These are phyloP conservation scores for Tilletia indica DNA, from an alignment of 1,284 basidiomycete genomes.

Conservation along the genomic window DNA sequence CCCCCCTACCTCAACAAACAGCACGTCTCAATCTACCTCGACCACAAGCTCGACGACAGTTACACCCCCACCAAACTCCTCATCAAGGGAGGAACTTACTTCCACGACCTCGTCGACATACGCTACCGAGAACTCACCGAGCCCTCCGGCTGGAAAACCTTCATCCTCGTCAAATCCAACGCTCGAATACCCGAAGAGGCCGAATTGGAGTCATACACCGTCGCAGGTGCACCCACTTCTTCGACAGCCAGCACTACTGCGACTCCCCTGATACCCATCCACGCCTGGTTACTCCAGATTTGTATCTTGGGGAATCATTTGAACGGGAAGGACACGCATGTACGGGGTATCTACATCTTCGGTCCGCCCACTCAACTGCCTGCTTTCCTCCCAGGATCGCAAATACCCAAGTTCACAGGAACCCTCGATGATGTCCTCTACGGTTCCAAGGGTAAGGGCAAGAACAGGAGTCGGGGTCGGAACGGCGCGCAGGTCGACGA, in stretches of 20 bases:
- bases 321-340: conserved; percentile 98
- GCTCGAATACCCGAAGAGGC: conserved; percentile 62
- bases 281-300: conserved; percentile 85
- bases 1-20: conserved; percentile 53
- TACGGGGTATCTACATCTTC: conserved; percentile 80
- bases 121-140: conserved; percentile 68
- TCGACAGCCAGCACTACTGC: not conserved
- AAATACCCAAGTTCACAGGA: not conserved
- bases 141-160: conserved; percentile 92
- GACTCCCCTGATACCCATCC: conserved; percentile 60
- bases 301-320: conserved; percentile 90
- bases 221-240: not conserved
- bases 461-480: not conserved
- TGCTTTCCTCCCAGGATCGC: not conserved
- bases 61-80: conserved; percentile 91
- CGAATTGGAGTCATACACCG: conserved; percentile 54
- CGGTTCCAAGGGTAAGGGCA: not conserved
- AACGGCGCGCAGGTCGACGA: no score
- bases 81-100: conserved; percentile 85
- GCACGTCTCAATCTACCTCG: conserved; percentile 88
- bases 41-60: conserved; percentile 85
- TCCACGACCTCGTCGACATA: conserved; percentile 83
- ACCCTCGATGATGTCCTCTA: conserved; percentile 7
- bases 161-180: conserved; percentile 68
- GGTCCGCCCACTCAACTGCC: conserved; percentile 62